Base-by-base conservation (phyloP, 768 basidiomycete genomes). In the Boletales sp. region DNA sequence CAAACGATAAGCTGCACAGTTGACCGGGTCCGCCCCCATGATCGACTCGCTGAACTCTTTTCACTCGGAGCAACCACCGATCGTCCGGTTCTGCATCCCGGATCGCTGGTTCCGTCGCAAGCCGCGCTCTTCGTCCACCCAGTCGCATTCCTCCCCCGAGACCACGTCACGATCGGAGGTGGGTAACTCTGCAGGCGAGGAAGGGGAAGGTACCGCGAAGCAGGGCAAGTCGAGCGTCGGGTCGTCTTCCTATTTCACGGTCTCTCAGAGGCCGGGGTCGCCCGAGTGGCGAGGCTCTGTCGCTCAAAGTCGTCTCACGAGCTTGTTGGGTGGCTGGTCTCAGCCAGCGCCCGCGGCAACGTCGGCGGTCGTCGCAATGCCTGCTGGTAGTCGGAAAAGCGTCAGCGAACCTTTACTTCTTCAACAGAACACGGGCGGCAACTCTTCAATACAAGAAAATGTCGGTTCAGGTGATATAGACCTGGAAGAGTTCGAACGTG, bases 91-190 rank as follows among this genome's bases (percentile, higher is more conserved):
- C 48, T 86, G 83, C 53, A 80, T 92, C 8, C 86, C 86, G 2
- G 86, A 86, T 46, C 84, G 86, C 60, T 91, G 85, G 90, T 91
- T 82, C 66, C 81, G 82, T 49, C 79, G 86, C 17, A 86, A 78
- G 53, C 77, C 82, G 8, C 79, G 80, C 0, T 71, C 68, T 35
- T 59, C 74, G 2, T 80, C 81, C 2, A 67, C 69, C 13, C 62
- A 72, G 19, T 77, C 79, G 0, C 74, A 74, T 31, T 77, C 80
- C 3, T 82, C 81, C 3, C 75, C 82, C 29, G 68, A 73, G 21
- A 80, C 80, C 0, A 11, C 13, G 24, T 24, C 29, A 18, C 31
- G 29, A 17, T n/a, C 29, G 2, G 45, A 18, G 11, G 21, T 45
- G 10, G 42, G 48, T 8, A 27, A 37, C 34, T 59, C 73, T 15